A percentile compares a stretch with the other conserved stretches of the same genome.
Evolutionary conservation across 2,329 filamentous ascomycete genomes (phyloP).

Genomic region (Lasiodiplodia citricola): DNA sequence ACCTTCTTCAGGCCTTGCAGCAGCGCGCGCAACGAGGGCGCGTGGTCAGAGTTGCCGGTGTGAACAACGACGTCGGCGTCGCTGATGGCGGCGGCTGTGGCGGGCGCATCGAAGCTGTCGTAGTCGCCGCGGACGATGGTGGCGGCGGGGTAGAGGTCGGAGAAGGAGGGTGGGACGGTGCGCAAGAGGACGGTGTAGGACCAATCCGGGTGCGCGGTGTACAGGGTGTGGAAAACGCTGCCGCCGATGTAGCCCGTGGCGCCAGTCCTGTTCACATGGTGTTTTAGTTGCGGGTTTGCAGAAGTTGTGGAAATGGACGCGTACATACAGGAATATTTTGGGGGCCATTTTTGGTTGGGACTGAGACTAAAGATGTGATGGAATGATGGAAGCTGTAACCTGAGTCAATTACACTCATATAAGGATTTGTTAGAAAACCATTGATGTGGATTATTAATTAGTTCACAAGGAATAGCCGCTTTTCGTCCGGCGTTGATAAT

Average conservation of each 20-base stretch:
- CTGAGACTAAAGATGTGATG: neutral
- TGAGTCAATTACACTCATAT: too few species aligned
- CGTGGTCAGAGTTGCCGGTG: conserved; percentile 39
- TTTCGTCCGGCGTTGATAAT: neutral
- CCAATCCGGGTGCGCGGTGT: conserved; percentile 15
- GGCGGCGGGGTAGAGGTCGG: conserved; percentile 4
- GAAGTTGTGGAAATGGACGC: too few species aligned
- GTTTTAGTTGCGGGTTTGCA: neutral
- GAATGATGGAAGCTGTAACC: neutral
- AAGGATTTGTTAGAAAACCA: too few species aligned
- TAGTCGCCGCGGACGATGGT: conserved; percentile 20
- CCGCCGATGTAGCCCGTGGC: conserved; percentile 27
- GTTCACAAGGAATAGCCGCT: neutral
- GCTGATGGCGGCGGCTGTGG: neutral
- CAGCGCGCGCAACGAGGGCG: conserved; percentile 42
- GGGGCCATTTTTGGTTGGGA: neutral
- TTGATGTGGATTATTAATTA: too few species aligned
- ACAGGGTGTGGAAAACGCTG: conserved; percentile 15
- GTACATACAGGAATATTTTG: neutral
- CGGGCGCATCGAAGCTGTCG: conserved; percentile 4
- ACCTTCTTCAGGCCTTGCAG: conserved; percentile 50
- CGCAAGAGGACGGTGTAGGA: conserved; percentile 23
- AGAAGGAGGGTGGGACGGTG: neutral
- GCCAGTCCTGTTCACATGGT: conserved; percentile 4
- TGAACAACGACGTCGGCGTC: conserved; percentile 28